A percentile compares a stretch with the other conserved stretches of the same genome.
phyloP scores from a whole-genome alignment of 2,329 filamentous ascomycete species.

The Exophiala viscosa region DNA sequence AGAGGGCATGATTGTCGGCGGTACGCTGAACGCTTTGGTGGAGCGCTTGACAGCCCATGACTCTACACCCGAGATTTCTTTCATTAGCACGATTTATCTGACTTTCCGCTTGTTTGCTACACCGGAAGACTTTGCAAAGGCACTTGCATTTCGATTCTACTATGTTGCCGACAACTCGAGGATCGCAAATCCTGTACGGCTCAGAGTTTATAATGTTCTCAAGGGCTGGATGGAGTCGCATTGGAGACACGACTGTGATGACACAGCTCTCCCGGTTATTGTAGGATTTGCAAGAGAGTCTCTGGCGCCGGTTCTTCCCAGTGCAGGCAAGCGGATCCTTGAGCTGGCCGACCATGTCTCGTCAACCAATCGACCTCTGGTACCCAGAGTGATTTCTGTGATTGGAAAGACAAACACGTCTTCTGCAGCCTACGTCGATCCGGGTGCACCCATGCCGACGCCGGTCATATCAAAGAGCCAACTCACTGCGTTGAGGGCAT shows the following conservation, averaged over 20 bases:
- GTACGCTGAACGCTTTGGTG: slow-evolving; percentile 84
- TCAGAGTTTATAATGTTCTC: slow-evolving; percentile 93
- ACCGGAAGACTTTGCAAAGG: slow-evolving; percentile 71
- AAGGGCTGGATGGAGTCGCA: slow-evolving; percentile 97
- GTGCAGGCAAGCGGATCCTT: slow-evolving; percentile 72
- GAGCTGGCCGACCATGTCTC: slow-evolving; percentile 78
- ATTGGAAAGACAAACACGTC: slow-evolving; percentile 85
- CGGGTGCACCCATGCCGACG: slow-evolving; percentile 67
- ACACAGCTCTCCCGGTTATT: slow-evolving; percentile 70
- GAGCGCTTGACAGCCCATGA: slow-evolving; percentile 92
- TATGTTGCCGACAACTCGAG: slow-evolving; percentile 77
- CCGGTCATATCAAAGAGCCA: slow-evolving; percentile 73
- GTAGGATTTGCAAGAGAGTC: slow-evolving; percentile 73
- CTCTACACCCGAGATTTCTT: slow-evolving; percentile 83
- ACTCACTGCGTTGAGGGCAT: slow-evolving; percentile 65
- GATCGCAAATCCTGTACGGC: slow-evolving; percentile 73
- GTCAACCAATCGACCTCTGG: slow-evolving; percentile 66
- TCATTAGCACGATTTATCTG: slow-evolving; percentile 91
- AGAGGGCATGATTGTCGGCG: slow-evolving; percentile 90
- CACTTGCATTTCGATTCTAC: slow-evolving; percentile 86
- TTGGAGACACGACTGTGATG: slow-evolving; percentile 81
- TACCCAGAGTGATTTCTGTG: slow-evolving; percentile 77
- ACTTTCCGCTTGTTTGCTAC: slow-evolving; percentile 93
- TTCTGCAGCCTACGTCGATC: slow-evolving; percentile 64
- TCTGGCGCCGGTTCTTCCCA: slow-evolving; percentile 65